These are phyloP conservation scores for Entomortierella lignicola DNA, from an alignment of 192 early-diverging fungal genomes.

Conservation along the genomic window DNA sequence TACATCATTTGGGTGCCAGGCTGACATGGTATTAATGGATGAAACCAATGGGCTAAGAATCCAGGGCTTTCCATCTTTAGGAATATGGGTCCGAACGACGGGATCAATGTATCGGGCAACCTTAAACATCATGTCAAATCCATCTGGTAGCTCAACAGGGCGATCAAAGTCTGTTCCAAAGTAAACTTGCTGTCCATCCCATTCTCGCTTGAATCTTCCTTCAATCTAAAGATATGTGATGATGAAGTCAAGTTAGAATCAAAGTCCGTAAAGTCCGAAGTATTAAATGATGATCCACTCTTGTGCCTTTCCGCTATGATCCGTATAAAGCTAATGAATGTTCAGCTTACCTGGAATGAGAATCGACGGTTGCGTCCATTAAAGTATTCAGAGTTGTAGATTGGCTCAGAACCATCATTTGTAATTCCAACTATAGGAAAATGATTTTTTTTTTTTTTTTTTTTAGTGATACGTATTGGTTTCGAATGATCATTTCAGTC, in stretches of 20 bases:
- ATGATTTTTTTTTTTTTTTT: no score
- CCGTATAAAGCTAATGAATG: background rate
- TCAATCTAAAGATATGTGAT: slow-evolving; percentile 24
- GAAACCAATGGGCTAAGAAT: slow-evolving; percentile 50
- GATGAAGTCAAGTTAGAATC: no score
- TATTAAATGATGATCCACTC: no score
- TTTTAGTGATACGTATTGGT: no score
- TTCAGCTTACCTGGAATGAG: slow-evolving; percentile 45
- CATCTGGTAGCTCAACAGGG: slow-evolving; percentile 34
- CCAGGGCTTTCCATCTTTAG: slow-evolving; percentile 46
- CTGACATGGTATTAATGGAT: slow-evolving; percentile 50
- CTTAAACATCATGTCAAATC: slow-evolving; percentile 49
- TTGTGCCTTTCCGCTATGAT: background rate
- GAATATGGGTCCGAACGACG: slow-evolving; percentile 19
- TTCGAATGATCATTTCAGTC: no score
- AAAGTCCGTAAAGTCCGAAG: no score
- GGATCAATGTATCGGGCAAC: slow-evolving; percentile 51
- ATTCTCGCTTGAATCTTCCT: slow-evolving; percentile 45
- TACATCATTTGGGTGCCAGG: slow-evolving; percentile 36
- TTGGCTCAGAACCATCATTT: slow-evolving; percentile 48
- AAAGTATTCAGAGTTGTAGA: slow-evolving; percentile 48
- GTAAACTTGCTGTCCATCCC: slow-evolving; percentile 43
- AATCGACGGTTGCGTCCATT: slow-evolving; percentile 47
- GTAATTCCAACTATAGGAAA: slow-evolving; percentile 48
- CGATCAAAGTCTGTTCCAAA: slow-evolving; percentile 55